phyloP scores from a whole-genome alignment of 306 rosid genomes.

The Prunus persica region DNA sequence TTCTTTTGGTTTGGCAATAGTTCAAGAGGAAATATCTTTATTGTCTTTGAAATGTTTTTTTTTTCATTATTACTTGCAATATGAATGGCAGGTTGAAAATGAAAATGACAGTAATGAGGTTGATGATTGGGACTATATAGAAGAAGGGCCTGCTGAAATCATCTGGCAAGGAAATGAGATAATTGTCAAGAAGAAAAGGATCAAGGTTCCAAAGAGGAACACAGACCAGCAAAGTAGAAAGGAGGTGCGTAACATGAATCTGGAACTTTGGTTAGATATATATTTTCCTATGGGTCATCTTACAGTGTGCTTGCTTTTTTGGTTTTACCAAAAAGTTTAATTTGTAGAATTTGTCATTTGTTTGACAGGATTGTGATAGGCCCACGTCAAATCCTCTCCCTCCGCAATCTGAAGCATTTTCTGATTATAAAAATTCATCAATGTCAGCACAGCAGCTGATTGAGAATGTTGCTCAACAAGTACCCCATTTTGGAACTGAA shows the following conservation, averaged over 20 bases:
- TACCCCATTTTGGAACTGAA: constrained; percentile 91
- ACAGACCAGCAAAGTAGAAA: constrained; percentile 12
- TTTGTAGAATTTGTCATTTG: neutral
- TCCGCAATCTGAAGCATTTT: constrained; percentile 58
- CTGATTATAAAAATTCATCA: constrained; percentile 31
- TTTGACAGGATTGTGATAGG: constrained; percentile 43
- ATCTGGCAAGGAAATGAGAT: constrained; percentile 90
- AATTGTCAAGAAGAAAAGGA: constrained; percentile 62
- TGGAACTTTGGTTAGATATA: neutral
- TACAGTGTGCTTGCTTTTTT: neutral
- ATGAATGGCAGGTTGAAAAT: constrained; percentile 35
- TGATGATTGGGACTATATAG: constrained; percentile 55
- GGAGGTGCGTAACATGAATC: constrained; percentile 28
- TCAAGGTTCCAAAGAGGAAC: constrained; percentile 50
- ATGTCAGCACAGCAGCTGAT: constrained; percentile 31
- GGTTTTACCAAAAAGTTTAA: constrained; percentile 2
- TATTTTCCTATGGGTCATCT: neutral
- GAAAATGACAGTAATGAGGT: constrained; percentile 24
- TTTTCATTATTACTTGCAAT: neutral
- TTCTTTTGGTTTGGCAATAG: neutral
- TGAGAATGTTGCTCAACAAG: constrained; percentile 59
- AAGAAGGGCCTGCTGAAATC: constrained; percentile 73
- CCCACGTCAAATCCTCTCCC: constrained; percentile 91
- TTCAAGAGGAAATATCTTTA: neutral
- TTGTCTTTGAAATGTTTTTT: neutral